Evolutionary conservation across 805 yeast genomes (phyloP), one percentile per base, ranked within the genome.

Genomic region (Candida peoriensis): DNA sequence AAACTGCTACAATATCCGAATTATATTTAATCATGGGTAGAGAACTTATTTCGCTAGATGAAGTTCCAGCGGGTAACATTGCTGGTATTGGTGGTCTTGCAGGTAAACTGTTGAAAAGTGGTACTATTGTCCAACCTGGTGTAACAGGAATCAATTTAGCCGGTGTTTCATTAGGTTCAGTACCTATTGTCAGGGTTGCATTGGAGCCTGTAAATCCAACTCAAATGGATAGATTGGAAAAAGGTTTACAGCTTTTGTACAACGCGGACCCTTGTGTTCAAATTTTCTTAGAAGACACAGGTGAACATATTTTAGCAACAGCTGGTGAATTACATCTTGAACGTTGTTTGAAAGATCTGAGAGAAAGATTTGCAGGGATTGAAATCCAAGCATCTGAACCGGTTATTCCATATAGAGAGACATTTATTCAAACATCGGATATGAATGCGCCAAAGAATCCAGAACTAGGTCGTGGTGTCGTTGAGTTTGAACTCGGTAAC

Each of bases 251-350:
- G 44, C 62, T 86, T 38, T 66, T 93, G 26, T 78, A 89, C 35
- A 81, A 79, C 46, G 90, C 97, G 1, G 99, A 93, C 59, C 97
- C 99, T 1, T 90, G 96, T 49, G 94, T 89, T 15, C 87, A 86
- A 48, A 81, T 89, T 37, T 82, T 74, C 50, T 68, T 87, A 28
- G 89, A 85, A 49, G 96, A 86, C 39, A 77, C 80, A 8, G 99
- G 99, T 38, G 99, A 93, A 59, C 84, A 85, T 47, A 88, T 93
- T 44, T 66, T 93, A 47, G 86, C 95, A 29, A 89, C 95, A 8
- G 96, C 98, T 8, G 99, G 99, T 32, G 98, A 93, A 59, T 67
- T 93, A 43, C 99, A 93, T 64, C 66, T 93, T 27, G 99, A 93
- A 53, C 74, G 98, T 53, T 93, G 98, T 59, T 58, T 93, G 46